phyloP scores from a whole-genome alignment of 2,329 filamentous ascomycete genomes.

The Drechslera avenae region DNA sequence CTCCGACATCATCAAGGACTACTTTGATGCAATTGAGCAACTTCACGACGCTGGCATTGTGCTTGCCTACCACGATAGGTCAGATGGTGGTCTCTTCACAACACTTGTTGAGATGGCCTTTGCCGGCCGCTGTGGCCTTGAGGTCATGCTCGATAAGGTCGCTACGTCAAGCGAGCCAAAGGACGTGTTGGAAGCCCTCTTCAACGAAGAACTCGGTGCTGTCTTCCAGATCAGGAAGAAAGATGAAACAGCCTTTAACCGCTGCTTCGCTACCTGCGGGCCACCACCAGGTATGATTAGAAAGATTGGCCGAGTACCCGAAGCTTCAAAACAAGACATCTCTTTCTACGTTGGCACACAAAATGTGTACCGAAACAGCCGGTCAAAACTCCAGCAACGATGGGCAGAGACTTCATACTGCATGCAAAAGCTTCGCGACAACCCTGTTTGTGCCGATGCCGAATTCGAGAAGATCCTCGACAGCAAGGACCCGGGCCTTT shows the following conservation, averaged over 20 bases:
- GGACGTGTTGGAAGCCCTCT: slow-evolving; percentile 76
- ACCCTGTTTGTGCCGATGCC: slow-evolving; percentile 81
- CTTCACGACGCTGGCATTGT: slow-evolving; percentile 73
- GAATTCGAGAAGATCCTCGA: slow-evolving; percentile 80
- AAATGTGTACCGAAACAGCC: slow-evolving; percentile 70
- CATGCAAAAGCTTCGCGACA: slow-evolving; percentile 90
- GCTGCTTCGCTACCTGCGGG: slow-evolving; percentile 89
- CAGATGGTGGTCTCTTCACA: slow-evolving; percentile 89
- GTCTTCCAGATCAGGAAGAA: slow-evolving; percentile 91
- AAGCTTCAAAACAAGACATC: slow-evolving; percentile 73
- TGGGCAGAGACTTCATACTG: slow-evolving; percentile 89
- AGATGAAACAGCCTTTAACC: slow-evolving; percentile 83
- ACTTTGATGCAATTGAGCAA: slow-evolving; percentile 81
- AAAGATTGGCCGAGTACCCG: slow-evolving; percentile 79
- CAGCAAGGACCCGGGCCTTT: slow-evolving; percentile 77
- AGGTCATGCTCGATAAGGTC: slow-evolving; percentile 80
- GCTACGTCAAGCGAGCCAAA: slow-evolving; percentile 64
- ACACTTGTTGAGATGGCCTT: slow-evolving; percentile 98
- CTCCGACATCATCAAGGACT: slow-evolving; percentile 80
- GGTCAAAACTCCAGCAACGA: slow-evolving; percentile 78
- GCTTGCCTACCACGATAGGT: slow-evolving; percentile 92
- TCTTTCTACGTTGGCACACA: slow-evolving; percentile 73
- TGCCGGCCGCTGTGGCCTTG: slow-evolving; percentile 85
- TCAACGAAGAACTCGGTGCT: slow-evolving; percentile 95
- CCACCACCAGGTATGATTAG: slow-evolving; percentile 80